Evolutionary conservation across 2,329 filamentous ascomycete species (phyloP).

Genomic region (Aspergillus phoenicis): DNA sequence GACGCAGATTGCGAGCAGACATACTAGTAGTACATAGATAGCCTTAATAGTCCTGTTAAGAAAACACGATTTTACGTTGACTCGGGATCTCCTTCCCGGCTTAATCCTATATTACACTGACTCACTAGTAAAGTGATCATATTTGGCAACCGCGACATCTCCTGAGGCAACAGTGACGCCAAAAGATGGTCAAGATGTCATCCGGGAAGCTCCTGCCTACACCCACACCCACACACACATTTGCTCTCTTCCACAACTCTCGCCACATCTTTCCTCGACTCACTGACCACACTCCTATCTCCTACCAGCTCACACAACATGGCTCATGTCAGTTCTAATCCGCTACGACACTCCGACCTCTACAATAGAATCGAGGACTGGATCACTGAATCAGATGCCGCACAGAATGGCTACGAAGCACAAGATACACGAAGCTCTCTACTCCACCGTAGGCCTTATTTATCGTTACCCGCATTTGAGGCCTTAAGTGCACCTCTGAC

Average conservation of each 20-base stretch:
- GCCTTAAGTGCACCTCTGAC: too few species aligned
- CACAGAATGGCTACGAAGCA: background rate
- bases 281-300: background rate
- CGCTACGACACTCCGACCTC: background rate
- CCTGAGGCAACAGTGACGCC: background rate
- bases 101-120: too few species aligned
- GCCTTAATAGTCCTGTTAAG: too few species aligned
- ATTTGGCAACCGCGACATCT: background rate
- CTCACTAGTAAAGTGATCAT: background rate
- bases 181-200: background rate
- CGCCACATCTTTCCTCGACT: too few species aligned
- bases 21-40: too few species aligned
- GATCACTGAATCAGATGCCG: background rate
- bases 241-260: background rate
- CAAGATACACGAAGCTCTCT: background rate
- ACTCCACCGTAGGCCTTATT: background rate
- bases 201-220: background rate
- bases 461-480: background rate
- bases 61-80: background rate
- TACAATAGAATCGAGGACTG: background rate
- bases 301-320: background rate
- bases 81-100: background rate
- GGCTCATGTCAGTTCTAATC: background rate
- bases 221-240: background rate
- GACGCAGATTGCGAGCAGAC: too few species aligned